Evolutionary conservation across 2,329 filamentous ascomycete species (phyloP), one percentile per base, ranked within the genome.

Genomic region (Emmonsiellopsis sp.): DNA sequence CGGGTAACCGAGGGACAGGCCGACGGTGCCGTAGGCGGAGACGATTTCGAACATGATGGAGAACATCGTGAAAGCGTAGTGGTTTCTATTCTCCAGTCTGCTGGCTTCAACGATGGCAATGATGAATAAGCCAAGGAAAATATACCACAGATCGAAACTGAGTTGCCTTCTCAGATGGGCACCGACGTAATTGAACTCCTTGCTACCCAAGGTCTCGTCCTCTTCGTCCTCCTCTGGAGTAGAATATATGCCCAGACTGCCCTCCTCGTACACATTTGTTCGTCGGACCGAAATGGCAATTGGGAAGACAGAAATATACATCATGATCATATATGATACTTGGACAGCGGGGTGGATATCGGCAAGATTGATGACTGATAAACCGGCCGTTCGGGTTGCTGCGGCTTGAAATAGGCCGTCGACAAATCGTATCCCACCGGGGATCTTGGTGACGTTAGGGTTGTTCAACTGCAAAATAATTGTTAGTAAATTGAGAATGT

Each of bases 271-370:
- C 2, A 96, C 92, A 67, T 97, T 97, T 55, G 92, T 96, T 59
- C 88, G 80, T 51, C 92, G 89, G 62, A 97, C 87, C 6, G 88
- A 93, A 63, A 97, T 97, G 66, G 93, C 92, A 62, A 97, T 95
- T 5, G 92, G 92, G 62, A 95, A 95, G 55, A 96, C 88, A 54
- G 91, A 95, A 57, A 97, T 95, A 70, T 97, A 97, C 93, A 97
- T 97, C 93, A 97, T 97, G 70, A 97, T 85, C 70, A 97, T 76
- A 73, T 96, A 97, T 26, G 90, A 89, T 11, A 94, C 89, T 63
- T 95, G 91, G 54, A 96, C 89, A 2, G 87, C 93, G 1, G 93
- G 91, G 60, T 97, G 91, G 1, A 98, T 76, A 0, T 80, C 73
- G 1, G 86, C 76, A 40, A 97, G 73, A 65, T 86, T 89, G 61